phyloP scores from a whole-genome alignment of 1,284 basidiomycete genomes.

The Sphagnurus paluster region DNA sequence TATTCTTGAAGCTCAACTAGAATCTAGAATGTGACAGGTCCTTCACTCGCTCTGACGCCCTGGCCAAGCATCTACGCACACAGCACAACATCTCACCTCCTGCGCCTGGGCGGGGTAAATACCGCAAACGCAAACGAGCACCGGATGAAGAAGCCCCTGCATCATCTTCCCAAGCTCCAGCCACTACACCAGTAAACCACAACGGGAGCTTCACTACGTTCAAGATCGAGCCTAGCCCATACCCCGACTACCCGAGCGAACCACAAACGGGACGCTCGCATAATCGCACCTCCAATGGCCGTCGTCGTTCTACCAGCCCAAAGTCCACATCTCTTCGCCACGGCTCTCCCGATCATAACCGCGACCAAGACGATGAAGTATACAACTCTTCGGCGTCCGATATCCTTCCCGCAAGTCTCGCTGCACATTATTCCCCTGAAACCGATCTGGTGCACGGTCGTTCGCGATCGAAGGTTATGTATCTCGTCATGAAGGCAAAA shows the following conservation, averaged over 20 bases:
- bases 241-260: slow-evolving; percentile 32
- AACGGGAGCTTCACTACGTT: slow-evolving; percentile 55
- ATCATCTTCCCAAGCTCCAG: slow-evolving; percentile 16
- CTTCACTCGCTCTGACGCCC: slow-evolving; percentile 89
- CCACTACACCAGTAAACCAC: slow-evolving; percentile 8
- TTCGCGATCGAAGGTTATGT: slow-evolving; percentile 61
- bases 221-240: slow-evolving; percentile 58
- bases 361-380: slow-evolving; percentile 32
- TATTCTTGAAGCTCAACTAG: slow-evolving; percentile 1
- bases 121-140: slow-evolving; percentile 65
- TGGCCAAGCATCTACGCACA: slow-evolving; percentile 88
- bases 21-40: slow-evolving; percentile 86
- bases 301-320: slow-evolving; percentile 16
- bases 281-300: slow-evolving; percentile 20
- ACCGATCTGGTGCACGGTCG: slow-evolving; percentile 63
- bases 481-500: slow-evolving; percentile 80
- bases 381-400: slow-evolving; percentile 36
- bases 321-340: slow-evolving; percentile 8
- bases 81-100: slow-evolving; percentile 81
- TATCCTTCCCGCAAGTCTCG: slow-evolving; percentile 52
- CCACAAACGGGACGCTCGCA: slow-evolving; percentile 19
- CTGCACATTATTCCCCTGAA: slow-evolving; percentile 45
- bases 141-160: slow-evolving; percentile 28
- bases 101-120: slow-evolving; percentile 67
- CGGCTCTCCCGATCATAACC: slow-evolving; percentile 12